phyloP scores from a whole-genome alignment of 768 basidiomycete genomes.

The Agrocybe pediades region DNA sequence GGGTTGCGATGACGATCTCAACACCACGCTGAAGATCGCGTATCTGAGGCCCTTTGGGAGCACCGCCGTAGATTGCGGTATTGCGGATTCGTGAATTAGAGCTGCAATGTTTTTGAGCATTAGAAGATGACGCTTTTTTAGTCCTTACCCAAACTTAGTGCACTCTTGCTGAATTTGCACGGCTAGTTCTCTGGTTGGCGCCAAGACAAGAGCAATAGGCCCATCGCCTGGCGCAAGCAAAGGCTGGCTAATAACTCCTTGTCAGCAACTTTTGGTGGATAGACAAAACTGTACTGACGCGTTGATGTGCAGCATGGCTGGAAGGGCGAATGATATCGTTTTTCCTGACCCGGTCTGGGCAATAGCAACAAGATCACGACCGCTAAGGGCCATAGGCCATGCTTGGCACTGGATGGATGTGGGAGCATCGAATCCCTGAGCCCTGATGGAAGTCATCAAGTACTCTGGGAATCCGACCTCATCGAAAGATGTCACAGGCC shows the following conservation, averaged over 20 bases:
- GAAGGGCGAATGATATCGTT: constrained; percentile 97
- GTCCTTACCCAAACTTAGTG: constrained; percentile 88
- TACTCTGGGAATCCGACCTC: constrained; percentile 97
- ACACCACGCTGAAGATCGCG: constrained; percentile 97
- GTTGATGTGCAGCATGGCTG: constrained; percentile 99
- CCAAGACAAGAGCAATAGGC: constrained; percentile 94
- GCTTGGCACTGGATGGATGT: constrained; percentile 98
- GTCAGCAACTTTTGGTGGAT: constrained; percentile 11
- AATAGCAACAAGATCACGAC: constrained; percentile 93
- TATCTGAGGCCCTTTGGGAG: constrained; percentile 97
- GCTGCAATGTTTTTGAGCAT: constrained; percentile 33
- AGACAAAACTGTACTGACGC: constrained; percentile 58
- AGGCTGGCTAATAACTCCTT: constrained; percentile 80
- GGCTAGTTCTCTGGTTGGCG: constrained; percentile 97
- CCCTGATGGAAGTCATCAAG: constrained; percentile 88
- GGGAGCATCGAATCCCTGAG: constrained; percentile 89
- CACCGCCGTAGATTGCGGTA: constrained; percentile 98
- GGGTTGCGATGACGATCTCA: constrained; percentile 99
- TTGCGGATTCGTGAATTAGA: constrained; percentile 95
- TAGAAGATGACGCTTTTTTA: neutral
- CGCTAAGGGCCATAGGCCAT: constrained; percentile 98
- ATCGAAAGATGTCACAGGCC: constrained; percentile 90
- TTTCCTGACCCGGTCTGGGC: constrained; percentile 99
- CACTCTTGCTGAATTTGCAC: constrained; percentile 99
- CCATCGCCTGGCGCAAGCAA: constrained; percentile 93